phyloP scores from a whole-genome alignment of 768 basidiomycete species.

The Suillus subluteus region DNA sequence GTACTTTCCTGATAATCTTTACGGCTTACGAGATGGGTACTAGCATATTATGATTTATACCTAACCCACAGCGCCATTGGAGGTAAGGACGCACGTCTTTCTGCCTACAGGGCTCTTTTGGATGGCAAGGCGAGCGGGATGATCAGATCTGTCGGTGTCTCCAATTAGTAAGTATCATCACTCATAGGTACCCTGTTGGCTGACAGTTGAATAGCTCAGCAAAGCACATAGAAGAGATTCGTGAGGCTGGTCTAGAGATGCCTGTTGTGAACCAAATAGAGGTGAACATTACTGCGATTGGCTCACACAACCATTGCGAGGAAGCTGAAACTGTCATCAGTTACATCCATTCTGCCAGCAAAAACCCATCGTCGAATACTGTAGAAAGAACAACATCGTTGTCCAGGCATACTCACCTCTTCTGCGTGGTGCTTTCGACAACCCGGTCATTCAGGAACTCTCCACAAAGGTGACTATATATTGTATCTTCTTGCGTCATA shows the following conservation, averaged over 20 bases:
- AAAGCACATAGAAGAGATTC: slow-evolving; percentile 72
- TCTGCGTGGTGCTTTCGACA: slow-evolving; percentile 41
- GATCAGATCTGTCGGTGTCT: slow-evolving; percentile 68
- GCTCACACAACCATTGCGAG: background rate
- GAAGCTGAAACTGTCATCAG: background rate
- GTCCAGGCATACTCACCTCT: slow-evolving; percentile 45
- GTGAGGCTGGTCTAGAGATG: slow-evolving; percentile 55
- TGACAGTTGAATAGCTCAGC: slow-evolving; percentile 45
- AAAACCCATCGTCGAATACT: slow-evolving; percentile 36
- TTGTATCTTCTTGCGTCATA: background rate
- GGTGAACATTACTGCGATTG: slow-evolving; percentile 38
- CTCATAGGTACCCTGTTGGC: background rate
- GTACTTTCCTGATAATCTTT: background rate
- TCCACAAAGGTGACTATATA: slow-evolving; percentile 50
- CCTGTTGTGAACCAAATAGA: slow-evolving; percentile 80
- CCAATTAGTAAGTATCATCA: slow-evolving; percentile 61
- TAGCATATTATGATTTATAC: slow-evolving; percentile 66
- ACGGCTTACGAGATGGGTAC: slow-evolving; percentile 15
- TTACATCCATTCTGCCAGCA: slow-evolving; percentile 44
- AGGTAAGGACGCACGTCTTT: slow-evolving; percentile 59
- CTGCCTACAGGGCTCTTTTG: slow-evolving; percentile 67
- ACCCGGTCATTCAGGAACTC: slow-evolving; percentile 52
- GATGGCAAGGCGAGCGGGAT: slow-evolving; percentile 60
- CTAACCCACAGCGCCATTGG: slow-evolving; percentile 69
- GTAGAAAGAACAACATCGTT: slow-evolving; percentile 40